phyloP scores from a whole-genome alignment of 306 rosid genomes.

The Vicia sativa region DNA sequence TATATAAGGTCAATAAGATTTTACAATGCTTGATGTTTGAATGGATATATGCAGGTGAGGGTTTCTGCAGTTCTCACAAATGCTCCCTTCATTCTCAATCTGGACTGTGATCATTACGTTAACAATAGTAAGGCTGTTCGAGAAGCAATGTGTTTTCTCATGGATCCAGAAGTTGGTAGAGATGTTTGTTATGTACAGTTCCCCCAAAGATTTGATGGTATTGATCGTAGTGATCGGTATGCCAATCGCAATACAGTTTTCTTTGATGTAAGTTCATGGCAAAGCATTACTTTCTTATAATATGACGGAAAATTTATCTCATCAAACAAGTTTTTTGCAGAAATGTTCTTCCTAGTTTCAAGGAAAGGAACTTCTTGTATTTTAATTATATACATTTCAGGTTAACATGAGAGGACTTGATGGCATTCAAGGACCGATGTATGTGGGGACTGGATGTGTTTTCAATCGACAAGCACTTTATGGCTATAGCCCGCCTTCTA shows the following conservation, averaged over 20 bases:
- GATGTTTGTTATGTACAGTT: slow-evolving; percentile 90
- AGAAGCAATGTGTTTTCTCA: slow-evolving; percentile 98
- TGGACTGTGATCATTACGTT: slow-evolving; percentile 94
- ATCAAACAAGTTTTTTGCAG: neutral
- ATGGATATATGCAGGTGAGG: slow-evolving; percentile 64
- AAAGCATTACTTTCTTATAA: slow-evolving; percentile 9
- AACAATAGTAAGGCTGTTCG: slow-evolving; percentile 96
- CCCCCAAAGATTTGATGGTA: slow-evolving; percentile 99
- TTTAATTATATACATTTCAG: slow-evolving; percentile 52
- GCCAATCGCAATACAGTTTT: slow-evolving; percentile 96
- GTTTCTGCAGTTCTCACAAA: slow-evolving; percentile 97
- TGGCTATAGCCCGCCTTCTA: slow-evolving; percentile 85
- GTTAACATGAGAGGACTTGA: slow-evolving; percentile 98
- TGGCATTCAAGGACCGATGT: slow-evolving; percentile 97
- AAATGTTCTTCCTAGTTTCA: neutral
- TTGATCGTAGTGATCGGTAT: slow-evolving; percentile 96
- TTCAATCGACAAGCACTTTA: slow-evolving; percentile 98
- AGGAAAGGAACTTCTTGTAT: neutral
- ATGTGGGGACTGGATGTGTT: slow-evolving; percentile 94
- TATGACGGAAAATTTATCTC: slow-evolving; percentile 11
- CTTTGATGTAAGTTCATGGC: slow-evolving; percentile 84
- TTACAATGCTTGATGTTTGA: slow-evolving; percentile 38
- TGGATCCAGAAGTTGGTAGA: slow-evolving; percentile 90
- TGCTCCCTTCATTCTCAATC: slow-evolving; percentile 97
- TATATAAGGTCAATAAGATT: slow-evolving; percentile 27